A percentile compares a stretch with the other conserved stretches of the same genome.
Conservation (phyloP, 1,284 basidiomycete species). For the Leucoagaricus sp. region DNA sequence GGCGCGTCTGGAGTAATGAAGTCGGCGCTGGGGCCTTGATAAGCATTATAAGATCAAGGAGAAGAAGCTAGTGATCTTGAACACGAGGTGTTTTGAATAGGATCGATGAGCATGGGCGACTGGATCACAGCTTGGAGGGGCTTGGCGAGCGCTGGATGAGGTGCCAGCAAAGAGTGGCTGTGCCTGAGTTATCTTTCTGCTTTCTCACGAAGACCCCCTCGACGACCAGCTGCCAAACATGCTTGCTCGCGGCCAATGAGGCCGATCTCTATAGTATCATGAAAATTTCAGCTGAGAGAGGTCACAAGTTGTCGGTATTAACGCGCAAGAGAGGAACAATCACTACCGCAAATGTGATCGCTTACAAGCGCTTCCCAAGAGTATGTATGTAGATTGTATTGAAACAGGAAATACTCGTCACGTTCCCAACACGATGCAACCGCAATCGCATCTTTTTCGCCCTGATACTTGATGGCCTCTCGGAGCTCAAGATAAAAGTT, state of each 20-base stretch:
- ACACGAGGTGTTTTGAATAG: too few relatives aligned
- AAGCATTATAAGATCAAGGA: too few relatives aligned
- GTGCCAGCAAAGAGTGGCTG: background rate
- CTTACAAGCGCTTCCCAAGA: background rate
- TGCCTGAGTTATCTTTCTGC: background rate
- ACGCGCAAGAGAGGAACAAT: background rate
- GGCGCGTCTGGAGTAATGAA: too few relatives aligned
- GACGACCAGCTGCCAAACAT: background rate
- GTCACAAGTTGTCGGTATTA: background rate
- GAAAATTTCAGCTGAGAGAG: background rate
- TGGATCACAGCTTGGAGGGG: too few relatives aligned
- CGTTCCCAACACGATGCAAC: slow-evolving; percentile 12
- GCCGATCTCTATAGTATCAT: background rate
- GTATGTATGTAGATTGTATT: background rate
- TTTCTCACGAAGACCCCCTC: background rate
- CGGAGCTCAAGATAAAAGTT: background rate
- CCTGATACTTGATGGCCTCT: slow-evolving; percentile 4
- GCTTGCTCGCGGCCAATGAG: background rate
- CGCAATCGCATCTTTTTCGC: background rate
- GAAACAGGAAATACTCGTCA: slow-evolving; percentile 6
- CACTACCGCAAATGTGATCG: background rate
- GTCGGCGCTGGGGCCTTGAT: too few relatives aligned
- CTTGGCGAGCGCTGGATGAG: too few relatives aligned
- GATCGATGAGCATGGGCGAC: too few relatives aligned
- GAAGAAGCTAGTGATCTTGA: too few relatives aligned